Conservation (phyloP, 2,329 filamentous ascomycete genomes). For the Simplicillium aogashimaense region DNA sequence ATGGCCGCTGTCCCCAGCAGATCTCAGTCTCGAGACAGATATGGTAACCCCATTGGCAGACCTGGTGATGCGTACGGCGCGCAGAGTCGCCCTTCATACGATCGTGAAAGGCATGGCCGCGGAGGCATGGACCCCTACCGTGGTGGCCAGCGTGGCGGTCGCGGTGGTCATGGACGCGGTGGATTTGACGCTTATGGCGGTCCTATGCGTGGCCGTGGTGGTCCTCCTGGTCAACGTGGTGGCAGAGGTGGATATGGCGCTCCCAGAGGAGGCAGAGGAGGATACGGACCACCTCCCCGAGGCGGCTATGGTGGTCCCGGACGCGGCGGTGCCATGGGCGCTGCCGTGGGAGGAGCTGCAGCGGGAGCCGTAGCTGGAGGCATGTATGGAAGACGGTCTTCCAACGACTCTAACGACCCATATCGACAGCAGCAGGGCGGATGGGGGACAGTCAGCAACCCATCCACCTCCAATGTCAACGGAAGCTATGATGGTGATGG, state of each 20-base stretch:
- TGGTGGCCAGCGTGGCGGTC: slow-evolving; percentile 33
- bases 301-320: slow-evolving; percentile 5
- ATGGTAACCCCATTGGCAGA: slow-evolving; percentile 47
- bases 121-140: slow-evolving; percentile 25
- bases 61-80: slow-evolving; percentile 34
- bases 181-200: slow-evolving; percentile 36
- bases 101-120: slow-evolving; percentile 43
- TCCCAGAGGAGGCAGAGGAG: slow-evolving; percentile 23
- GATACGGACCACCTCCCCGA: slow-evolving; percentile 26
- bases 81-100: slow-evolving; percentile 35
- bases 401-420: slow-evolving; percentile 25
- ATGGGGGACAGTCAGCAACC: slow-evolving; percentile 14
- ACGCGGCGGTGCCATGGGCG: too few species aligned
- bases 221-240: not conserved
- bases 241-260: slow-evolving; percentile 29
- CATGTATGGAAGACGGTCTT: slow-evolving; percentile 13
- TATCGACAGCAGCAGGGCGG: slow-evolving; percentile 19
- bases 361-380: slow-evolving; percentile 3
- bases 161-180: slow-evolving; percentile 41
- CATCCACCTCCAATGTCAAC: slow-evolving; percentile 24
- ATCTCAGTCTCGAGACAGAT: slow-evolving; percentile 48
- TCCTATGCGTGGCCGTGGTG: slow-evolving; percentile 22
- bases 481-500: slow-evolving; percentile 33
- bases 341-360: not conserved
- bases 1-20: slow-evolving; percentile 23